Evolutionary conservation across 202 grass and related monocot species (phyloP), one percentile per base, ranked within the genome.

Genomic region (Zizania palustris): DNA sequence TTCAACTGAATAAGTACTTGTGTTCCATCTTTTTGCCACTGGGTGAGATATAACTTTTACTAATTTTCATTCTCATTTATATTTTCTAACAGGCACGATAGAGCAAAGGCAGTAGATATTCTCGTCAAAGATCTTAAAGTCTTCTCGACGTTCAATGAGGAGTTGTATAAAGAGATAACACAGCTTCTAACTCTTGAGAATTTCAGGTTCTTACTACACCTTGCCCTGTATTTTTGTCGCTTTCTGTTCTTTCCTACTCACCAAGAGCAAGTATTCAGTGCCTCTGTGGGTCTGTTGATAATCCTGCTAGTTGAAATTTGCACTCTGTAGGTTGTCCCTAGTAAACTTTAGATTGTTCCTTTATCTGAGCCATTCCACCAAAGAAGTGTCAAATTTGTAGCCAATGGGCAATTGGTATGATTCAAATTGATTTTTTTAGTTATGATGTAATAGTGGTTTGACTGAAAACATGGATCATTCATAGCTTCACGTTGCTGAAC

Each of bases 51-150:
- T 71, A 35, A 49, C 54, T 68, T 14, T n/a, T 48, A 69, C 74
- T 65, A 11, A 72, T 71, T 72, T 50, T 66, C 13, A 34, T 39
- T 50, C 16, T 20, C n/a, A 55, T 55, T 19, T 74, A 33, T 61
- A 41, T 53, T 74, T 84, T 73, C 33, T 11, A 51, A 73, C 88
- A 98, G 96, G 81, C 89, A 99, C 91, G 96, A 99, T 80, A 89
- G 91, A 76, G 83, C 89, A 75, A 99, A 99, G 81, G 96, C 89
- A 43, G 92, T 99, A 65, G 96, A 99, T 61, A 93, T 96, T 71
- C 88, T 99, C 67, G 83, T 99, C 43, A 99, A 95, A 79, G 96
- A 99, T 86, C 88, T 99, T 69, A 99, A 99, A 85, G 91, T 99
- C 40, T 99, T 99, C 80, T 92, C 96, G 5, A 96, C 96, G 45